Conservation (phyloP, 208 protist genomes). For the Tritrichomonas musculus region DNA sequence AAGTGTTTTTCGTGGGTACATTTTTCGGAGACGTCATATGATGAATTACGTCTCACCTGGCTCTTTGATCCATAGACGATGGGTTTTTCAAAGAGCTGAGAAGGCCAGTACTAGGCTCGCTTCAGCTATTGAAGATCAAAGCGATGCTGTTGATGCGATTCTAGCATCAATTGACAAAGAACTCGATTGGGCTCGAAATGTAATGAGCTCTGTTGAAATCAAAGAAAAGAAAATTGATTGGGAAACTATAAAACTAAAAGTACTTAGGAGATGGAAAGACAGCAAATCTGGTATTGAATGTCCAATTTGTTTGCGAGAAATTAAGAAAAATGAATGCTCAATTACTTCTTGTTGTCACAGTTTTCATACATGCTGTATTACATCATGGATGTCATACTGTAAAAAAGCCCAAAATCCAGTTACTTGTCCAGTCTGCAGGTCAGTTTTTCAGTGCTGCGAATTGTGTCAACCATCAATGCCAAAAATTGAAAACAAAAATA, state of each 20-base stretch:
- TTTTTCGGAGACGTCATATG: not conserved
- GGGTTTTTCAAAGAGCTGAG: not conserved
- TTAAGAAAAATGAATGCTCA: not conserved
- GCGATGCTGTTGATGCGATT: constrained; percentile 9
- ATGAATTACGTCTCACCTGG: not conserved
- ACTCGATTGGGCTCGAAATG: not conserved
- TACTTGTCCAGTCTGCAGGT: not conserved
- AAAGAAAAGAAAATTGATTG: not conserved
- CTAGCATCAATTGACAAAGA: not conserved
- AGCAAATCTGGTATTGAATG: not conserved
- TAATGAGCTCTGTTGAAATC: not conserved
- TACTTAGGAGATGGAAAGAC: not conserved
- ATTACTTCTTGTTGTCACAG: not conserved
- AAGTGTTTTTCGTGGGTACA: not conserved
- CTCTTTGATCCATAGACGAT: not conserved
- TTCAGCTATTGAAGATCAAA: not conserved
- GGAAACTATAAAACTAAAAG: not conserved
- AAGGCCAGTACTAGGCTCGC: not conserved
- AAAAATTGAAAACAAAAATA: too few species aligned
- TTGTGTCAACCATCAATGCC: too few species aligned
- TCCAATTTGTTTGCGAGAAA: not conserved
- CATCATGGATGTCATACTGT: not conserved
- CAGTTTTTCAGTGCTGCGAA: not conserved
- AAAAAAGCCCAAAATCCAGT: not conserved
- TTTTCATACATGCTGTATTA: not conserved